Percentiles rank a stretch among this genome's conserved stretches.
phyloP scores from a whole-genome alignment of 805 yeast genomes.

The Kuraishia ogatae region DNA sequence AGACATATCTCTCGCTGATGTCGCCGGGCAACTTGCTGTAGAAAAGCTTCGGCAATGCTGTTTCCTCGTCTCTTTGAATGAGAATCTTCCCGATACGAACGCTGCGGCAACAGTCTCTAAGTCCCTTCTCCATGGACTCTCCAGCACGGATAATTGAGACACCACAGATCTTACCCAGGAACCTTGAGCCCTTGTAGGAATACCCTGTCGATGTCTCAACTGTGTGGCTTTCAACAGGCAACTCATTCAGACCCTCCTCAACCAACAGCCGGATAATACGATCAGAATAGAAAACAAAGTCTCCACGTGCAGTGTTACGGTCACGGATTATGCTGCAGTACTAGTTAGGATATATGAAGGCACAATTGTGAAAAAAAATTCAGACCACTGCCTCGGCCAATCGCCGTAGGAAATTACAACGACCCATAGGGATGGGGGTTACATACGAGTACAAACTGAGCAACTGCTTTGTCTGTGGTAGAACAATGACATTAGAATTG shows the following conservation, averaged over 20 bases:
- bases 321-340: conserved; percentile 70
- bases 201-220: conserved; percentile 76
- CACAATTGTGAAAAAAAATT: background rate
- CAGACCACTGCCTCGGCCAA: background rate
- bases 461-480: conserved; percentile 87
- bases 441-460: conserved; percentile 68
- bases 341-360: background rate
- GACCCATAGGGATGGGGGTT: no score
- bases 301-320: conserved; percentile 72
- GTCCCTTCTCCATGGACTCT: conserved; percentile 97
- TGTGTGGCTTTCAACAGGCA: conserved; percentile 68
- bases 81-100: conserved; percentile 94
- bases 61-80: conserved; percentile 97
- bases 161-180: conserved; percentile 92
- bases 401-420: no score
- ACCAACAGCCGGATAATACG: conserved; percentile 89
- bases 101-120: conserved; percentile 93
- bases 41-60: conserved; percentile 85
- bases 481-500: conserved; percentile 47
- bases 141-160: conserved; percentile 98
- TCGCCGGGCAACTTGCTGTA: conserved; percentile 94
- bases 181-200: conserved; percentile 65
- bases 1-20: conserved; percentile 79
- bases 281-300: conserved; percentile 92
- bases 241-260: conserved; percentile 89